Evolutionary conservation across 2,329 filamentous ascomycete species (phyloP).

Genomic region (Stemphylium beticola): DNA sequence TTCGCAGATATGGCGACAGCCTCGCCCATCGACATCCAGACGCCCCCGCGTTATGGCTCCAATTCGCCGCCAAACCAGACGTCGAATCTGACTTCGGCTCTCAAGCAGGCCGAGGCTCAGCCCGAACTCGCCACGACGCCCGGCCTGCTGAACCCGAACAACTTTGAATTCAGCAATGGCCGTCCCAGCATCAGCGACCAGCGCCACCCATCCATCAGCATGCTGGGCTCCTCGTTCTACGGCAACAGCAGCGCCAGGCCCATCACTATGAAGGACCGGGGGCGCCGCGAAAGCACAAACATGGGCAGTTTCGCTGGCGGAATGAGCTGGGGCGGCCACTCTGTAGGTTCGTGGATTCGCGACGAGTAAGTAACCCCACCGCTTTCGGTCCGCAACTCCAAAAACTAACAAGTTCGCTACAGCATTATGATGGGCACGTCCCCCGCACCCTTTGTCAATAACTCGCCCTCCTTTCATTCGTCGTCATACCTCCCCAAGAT

Average conservation of each 20-base stretch:
- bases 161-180: slow-evolving; percentile 38
- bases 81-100: slow-evolving; percentile 67
- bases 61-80: slow-evolving; percentile 67
- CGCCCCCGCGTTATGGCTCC: slow-evolving; percentile 60
- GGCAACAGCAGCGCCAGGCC: slow-evolving; percentile 62
- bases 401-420: slow-evolving; percentile 33
- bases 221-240: slow-evolving; percentile 58
- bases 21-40: slow-evolving; percentile 66
- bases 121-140: slow-evolving; percentile 44
- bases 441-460: slow-evolving; percentile 76
- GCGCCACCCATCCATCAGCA: slow-evolving; percentile 62
- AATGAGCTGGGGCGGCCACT: slow-evolving; percentile 97
- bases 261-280: slow-evolving; percentile 65
- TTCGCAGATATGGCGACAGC: slow-evolving; percentile 59
- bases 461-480: slow-evolving; percentile 95
- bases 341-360: slow-evolving; percentile 93
- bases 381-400: slow-evolving; percentile 2
- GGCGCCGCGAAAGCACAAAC: slow-evolving; percentile 64
- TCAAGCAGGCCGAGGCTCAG: slow-evolving; percentile 57
- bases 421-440: slow-evolving; percentile 98
- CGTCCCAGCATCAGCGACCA: slow-evolving; percentile 45
- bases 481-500: slow-evolving; percentile 96
- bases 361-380: slow-evolving; percentile 80
- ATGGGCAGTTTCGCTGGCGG: slow-evolving; percentile 72
- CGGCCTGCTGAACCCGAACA: slow-evolving; percentile 50